These are phyloP conservation scores for Chiua virens DNA, from an alignment of 768 basidiomycete genomes.

Conservation along the genomic window DNA sequence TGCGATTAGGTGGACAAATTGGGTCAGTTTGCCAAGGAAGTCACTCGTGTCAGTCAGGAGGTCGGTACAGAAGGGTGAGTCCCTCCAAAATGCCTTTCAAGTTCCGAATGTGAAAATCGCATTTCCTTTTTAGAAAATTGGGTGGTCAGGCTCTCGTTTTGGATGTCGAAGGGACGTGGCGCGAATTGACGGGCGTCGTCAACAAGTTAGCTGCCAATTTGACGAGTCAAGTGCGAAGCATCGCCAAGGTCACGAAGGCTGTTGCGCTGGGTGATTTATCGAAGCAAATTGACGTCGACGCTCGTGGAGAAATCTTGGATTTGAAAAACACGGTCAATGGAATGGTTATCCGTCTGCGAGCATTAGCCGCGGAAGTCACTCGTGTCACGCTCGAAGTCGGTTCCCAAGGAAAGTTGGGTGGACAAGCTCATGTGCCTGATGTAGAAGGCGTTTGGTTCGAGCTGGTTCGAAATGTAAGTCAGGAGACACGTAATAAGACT, in stretches of 20 bases:
- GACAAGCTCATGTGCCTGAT: conserved; percentile 84
- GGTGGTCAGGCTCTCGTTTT: conserved; percentile 85
- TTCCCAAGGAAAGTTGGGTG: conserved; percentile 85
- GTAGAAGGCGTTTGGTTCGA: conserved; percentile 93
- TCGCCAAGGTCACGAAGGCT: conserved; percentile 64
- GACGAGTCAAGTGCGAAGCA: conserved; percentile 57
- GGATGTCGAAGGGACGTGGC: conserved; percentile 91
- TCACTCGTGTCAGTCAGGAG: conserved; percentile 81
- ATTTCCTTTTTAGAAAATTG: conserved; percentile 51
- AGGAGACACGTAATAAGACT: not conserved
- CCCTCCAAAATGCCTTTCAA: conserved; percentile 6
- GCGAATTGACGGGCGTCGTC: conserved; percentile 78
- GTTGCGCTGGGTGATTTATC: conserved; percentile 88
- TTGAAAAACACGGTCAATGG: conserved; percentile 63
- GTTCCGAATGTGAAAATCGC: conserved; percentile 15
- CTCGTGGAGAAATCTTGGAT: conserved; percentile 86
- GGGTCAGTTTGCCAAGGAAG: conserved; percentile 88
- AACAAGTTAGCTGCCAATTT: conserved; percentile 81
- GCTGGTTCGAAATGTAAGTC: conserved; percentile 67
- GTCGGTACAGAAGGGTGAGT: conserved; percentile 77
- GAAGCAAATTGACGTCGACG: conserved; percentile 91
- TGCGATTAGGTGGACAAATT: conserved; percentile 59
- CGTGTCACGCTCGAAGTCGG: conserved; percentile 85
- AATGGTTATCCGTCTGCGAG: conserved; percentile 52
- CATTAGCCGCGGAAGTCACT: conserved; percentile 80